Evolutionary conservation across 768 basidiomycete genomes (phyloP).

Genomic region (Tubosaeta sp.): DNA sequence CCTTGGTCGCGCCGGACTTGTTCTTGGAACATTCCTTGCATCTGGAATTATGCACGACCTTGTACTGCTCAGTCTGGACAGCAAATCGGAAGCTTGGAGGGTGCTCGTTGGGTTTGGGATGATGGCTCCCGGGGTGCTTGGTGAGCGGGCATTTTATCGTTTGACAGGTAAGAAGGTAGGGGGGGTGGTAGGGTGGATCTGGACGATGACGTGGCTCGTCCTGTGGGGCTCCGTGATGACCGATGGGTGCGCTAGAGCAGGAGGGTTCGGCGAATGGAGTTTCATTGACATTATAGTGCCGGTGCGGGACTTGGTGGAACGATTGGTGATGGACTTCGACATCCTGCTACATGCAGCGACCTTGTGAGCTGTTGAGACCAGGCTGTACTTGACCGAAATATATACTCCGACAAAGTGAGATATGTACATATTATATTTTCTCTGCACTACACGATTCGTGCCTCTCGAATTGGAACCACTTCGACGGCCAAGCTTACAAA

Average conservation of each 20-base stretch:
- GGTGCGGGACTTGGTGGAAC: constrained; percentile 10
- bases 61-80: constrained; percentile 20
- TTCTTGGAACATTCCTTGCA: not conserved
- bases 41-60: not conserved
- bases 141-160: not conserved
- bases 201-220: not conserved
- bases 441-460: too few species aligned
- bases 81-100: constrained; percentile 38
- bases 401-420: not conserved
- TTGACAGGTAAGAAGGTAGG: not conserved
- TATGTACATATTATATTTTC: too few species aligned
- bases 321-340: constrained; percentile 10
- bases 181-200: not conserved
- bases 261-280: not conserved
- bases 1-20: not conserved
- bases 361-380: not conserved
- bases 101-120: constrained; percentile 50
- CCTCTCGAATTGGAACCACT: too few species aligned
- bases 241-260: not conserved
- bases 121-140: constrained; percentile 44
- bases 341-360: constrained; percentile 6
- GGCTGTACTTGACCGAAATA: not conserved
- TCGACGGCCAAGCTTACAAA: too few species aligned
- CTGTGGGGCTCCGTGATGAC: not conserved
- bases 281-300: not conserved